phyloP scores from a whole-genome alignment of 2,329 filamentous ascomycete species.

The Sporothrix sp. region DNA sequence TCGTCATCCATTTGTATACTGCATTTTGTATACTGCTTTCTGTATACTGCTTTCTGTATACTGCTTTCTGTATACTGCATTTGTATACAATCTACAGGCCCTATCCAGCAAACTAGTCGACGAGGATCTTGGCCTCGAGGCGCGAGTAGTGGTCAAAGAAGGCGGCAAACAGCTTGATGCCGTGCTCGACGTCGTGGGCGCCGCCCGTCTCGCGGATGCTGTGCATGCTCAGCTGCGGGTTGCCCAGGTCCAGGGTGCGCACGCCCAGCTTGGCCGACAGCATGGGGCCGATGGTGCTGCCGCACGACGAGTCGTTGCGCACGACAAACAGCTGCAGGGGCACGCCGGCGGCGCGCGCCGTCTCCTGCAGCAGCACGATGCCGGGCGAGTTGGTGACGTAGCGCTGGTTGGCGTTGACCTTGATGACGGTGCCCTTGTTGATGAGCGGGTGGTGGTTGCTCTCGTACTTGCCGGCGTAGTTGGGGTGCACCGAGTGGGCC shows the following conservation, averaged over 20 bases:
- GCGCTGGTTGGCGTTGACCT: constrained; percentile 94
- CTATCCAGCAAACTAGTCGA: constrained; percentile 49
- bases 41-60: no score
- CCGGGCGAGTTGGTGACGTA: constrained; percentile 96
- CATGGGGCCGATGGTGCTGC: constrained; percentile 97
- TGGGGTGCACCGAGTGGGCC: constrained; percentile 93
- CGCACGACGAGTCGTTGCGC: constrained; percentile 87
- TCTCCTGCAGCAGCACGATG: constrained; percentile 85
- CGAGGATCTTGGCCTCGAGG: constrained; percentile 70
- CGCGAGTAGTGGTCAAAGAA: constrained; percentile 82
- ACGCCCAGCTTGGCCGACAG: constrained; percentile 77
- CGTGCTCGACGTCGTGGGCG: constrained; percentile 75
- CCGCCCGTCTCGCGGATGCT: constrained; percentile 91
- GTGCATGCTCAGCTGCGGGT: constrained; percentile 94
- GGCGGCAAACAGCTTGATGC: constrained; percentile 73
- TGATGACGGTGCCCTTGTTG: constrained; percentile 94
- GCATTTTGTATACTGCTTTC: no score
- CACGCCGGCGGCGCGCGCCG: constrained; percentile 62
- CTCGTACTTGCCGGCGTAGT: constrained; percentile 90
- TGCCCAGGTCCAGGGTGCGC: constrained; percentile 83
- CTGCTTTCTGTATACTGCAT: no score
- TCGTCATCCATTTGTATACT: no score
- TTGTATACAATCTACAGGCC: no score
- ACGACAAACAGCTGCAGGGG: constrained; percentile 95
- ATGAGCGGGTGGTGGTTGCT: constrained; percentile 82